Evolutionary conservation across 768 basidiomycete genomes (phyloP).

Genomic region (Brasilioporus rufonigricans): DNA sequence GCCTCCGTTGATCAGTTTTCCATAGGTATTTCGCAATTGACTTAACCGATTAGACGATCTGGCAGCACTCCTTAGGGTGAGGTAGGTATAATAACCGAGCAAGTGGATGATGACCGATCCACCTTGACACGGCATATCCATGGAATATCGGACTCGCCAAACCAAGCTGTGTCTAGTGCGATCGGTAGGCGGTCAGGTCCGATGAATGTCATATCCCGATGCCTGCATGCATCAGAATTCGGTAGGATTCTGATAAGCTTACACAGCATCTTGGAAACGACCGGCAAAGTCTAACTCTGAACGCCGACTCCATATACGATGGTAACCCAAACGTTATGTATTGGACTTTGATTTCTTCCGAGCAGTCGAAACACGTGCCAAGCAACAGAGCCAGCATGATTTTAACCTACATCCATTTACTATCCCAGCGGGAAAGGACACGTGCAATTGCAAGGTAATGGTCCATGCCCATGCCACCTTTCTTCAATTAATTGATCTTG

Average conservation of each 20-base stretch:
- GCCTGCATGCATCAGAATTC: not conserved
- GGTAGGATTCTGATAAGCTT: not conserved
- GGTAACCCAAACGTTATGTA: too few species aligned
- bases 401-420: not conserved
- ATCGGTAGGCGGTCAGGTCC: not conserved
- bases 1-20: not conserved
- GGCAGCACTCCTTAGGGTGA: not conserved
- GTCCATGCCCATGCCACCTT: not conserved
- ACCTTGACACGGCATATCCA: not conserved
- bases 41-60: not conserved
- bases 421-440: not conserved
- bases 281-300: not conserved
- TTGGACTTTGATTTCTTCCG: too few species aligned
- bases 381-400: not conserved
- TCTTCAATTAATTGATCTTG: constrained; percentile 17
- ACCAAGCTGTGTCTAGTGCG: not conserved
- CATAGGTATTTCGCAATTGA: not conserved
- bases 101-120: not conserved
- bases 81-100: not conserved
- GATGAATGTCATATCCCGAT: not conserved
- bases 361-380: not conserved
- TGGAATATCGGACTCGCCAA: not conserved
- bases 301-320: not conserved
- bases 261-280: not conserved
- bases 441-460: not conserved